Evolutionary conservation across 768 basidiomycete species (phyloP).

Genomic region (Scleroderma citrinum): DNA sequence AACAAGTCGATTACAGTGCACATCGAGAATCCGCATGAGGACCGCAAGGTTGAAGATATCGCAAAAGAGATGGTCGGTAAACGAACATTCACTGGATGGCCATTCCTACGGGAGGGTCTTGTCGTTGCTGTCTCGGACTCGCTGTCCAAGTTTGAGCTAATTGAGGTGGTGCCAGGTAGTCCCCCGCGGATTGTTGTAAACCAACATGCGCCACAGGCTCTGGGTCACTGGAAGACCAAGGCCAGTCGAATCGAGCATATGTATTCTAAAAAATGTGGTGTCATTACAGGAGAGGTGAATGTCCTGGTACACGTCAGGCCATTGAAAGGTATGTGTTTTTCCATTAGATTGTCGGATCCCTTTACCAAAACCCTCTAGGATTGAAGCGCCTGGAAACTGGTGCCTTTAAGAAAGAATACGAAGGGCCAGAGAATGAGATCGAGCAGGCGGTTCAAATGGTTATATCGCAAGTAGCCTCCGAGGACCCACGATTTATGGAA

Average conservation of each 20-base stretch:
- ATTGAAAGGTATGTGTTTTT: slow-evolving; percentile 62
- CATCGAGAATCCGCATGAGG: slow-evolving; percentile 70
- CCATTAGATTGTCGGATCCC: not conserved
- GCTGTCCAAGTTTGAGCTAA: slow-evolving; percentile 79
- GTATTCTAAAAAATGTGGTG: slow-evolving; percentile 87
- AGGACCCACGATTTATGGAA: slow-evolving; percentile 87
- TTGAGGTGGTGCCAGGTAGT: slow-evolving; percentile 44
- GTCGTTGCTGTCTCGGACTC: slow-evolving; percentile 85
- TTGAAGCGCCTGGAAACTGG: slow-evolving; percentile 84
- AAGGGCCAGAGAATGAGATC: slow-evolving; percentile 70
- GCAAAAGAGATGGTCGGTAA: slow-evolving; percentile 72
- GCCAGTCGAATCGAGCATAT: slow-evolving; percentile 75
- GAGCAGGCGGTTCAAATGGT: slow-evolving; percentile 88
- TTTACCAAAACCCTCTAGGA: slow-evolving; percentile 40
- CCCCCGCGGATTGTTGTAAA: slow-evolving; percentile 56
- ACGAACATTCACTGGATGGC: slow-evolving; percentile 83
- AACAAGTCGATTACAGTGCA: slow-evolving; percentile 94
- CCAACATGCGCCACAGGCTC: slow-evolving; percentile 64
- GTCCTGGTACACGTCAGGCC: slow-evolving; percentile 85
- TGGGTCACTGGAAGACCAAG: slow-evolving; percentile 74
- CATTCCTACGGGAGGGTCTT: slow-evolving; percentile 88
- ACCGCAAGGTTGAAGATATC: slow-evolving; percentile 61
- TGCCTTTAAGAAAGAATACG: slow-evolving; percentile 93
- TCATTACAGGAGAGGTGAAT: slow-evolving; percentile 77
- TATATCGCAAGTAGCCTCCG: slow-evolving; percentile 71